Evolutionary conservation across 306 rosid species (phyloP).

Genomic region (Cucurbita maxima): DNA sequence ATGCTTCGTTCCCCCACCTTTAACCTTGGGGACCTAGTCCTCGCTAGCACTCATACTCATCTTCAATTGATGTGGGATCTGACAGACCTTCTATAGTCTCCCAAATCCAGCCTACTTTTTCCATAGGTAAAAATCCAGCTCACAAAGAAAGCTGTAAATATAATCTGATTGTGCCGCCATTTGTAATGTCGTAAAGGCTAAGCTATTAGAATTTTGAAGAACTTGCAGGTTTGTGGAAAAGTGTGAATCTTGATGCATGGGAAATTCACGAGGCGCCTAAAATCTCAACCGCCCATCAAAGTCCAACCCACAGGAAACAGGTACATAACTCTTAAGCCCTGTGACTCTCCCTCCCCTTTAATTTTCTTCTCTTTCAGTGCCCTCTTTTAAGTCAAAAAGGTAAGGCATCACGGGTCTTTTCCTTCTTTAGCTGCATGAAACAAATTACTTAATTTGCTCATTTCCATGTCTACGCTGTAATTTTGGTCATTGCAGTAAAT

Average conservation of each 20-base stretch:
- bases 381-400: not conserved
- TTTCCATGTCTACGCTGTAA: not conserved
- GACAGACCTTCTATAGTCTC: not conserved
- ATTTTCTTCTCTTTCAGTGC: conserved; percentile 4
- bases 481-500: not conserved
- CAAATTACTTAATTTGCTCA: not conserved
- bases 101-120: not conserved
- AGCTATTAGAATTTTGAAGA: not conserved
- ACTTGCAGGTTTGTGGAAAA: not conserved
- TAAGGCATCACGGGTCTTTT: not conserved
- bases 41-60: no score
- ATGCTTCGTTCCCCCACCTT: no score
- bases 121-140: not conserved
- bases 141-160: not conserved
- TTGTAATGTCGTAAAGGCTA: not conserved
- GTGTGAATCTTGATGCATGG: not conserved
- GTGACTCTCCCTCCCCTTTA: not conserved
- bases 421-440: not conserved
- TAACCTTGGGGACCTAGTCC: no score
- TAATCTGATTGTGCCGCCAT: not conserved
- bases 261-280: not conserved
- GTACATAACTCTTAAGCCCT: conserved; percentile 2
- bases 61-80: no score
- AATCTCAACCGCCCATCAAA: conserved; percentile 2
- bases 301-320: conserved; percentile 1